phyloP scores from a whole-genome alignment of 176 grass and related monocot genomes.

The Oryza glumipatula region DNA sequence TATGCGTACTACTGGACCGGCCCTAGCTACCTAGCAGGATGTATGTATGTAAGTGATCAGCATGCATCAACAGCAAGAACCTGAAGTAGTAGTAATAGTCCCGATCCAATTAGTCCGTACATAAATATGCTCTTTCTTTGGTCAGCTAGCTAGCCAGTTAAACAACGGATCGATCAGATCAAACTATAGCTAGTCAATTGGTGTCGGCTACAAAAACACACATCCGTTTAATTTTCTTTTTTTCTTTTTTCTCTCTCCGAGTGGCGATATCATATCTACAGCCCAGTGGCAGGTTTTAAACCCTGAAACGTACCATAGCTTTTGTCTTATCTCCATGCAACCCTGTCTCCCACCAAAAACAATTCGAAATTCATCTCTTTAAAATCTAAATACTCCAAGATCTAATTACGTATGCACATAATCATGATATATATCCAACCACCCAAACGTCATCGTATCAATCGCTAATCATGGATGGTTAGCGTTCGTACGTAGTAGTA shows the following conservation, averaged over 20 bases:
- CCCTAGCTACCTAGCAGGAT: not conserved
- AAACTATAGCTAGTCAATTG: slow-evolving; percentile 46
- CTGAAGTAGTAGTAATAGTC: not conserved
- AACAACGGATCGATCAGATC: slow-evolving; percentile 32
- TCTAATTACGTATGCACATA: not conserved
- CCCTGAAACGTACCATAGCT: slow-evolving; percentile 23
- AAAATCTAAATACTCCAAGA: not conserved
- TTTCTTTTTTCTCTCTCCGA: not conserved
- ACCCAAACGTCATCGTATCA: not conserved
- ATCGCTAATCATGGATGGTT: not conserved
- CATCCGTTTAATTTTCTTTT: not conserved
- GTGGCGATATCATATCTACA: not conserved
- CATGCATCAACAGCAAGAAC: not conserved
- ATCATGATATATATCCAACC: not conserved
- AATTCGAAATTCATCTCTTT: not conserved
- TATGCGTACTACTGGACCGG: slow-evolving; percentile 32
- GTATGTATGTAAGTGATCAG: slow-evolving; percentile 19
- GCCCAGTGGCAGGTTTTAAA: not conserved
- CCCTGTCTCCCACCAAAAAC: slow-evolving; percentile 32
- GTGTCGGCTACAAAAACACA: slow-evolving; percentile 28
- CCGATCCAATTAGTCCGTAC: slow-evolving; percentile 32
- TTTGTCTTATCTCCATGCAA: slow-evolving; percentile 50
- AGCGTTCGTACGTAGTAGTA: too few species aligned
- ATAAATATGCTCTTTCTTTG: not conserved
- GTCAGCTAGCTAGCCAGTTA: slow-evolving; percentile 25